Evolutionary conservation across 169 alveolate genomes (phyloP).

Genomic region (Babesia ovata): DNA sequence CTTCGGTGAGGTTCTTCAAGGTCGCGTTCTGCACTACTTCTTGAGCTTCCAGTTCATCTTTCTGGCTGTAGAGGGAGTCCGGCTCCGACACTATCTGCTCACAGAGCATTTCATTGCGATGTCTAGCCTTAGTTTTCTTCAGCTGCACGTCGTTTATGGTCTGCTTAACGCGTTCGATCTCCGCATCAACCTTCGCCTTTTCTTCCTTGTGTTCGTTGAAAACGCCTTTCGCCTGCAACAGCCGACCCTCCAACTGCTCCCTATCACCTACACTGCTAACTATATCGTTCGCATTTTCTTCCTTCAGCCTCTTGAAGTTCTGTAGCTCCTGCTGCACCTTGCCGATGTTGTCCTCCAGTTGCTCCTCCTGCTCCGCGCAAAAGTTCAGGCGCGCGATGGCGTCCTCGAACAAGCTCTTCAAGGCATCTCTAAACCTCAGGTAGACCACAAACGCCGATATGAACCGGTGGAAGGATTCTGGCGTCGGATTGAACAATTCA

Average conservation of each 20-base stretch:
- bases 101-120: conserved; percentile 23
- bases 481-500: conserved; percentile 63
- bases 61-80: conserved; percentile 24
- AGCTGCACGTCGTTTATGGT: conserved; percentile 45
- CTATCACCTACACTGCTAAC: conserved; percentile 5
- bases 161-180: conserved; percentile 21
- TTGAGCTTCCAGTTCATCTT: conserved; percentile 35
- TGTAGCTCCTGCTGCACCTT: conserved; percentile 26
- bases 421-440: conserved; percentile 57
- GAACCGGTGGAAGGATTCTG: conserved; percentile 46
- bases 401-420: conserved; percentile 47
- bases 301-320: conserved; percentile 30
- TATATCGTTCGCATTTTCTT: conserved; percentile 26
- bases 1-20: conserved; percentile 15
- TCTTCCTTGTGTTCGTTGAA: conserved; percentile 51
- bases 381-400: conserved; percentile 36
- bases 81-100: conserved; percentile 52
- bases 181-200: conserved; percentile 47
- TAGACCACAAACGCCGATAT: conserved; percentile 59
- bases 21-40: conserved; percentile 7
- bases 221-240: conserved; percentile 44
- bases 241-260: conserved; percentile 32
- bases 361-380: conserved; percentile 52
- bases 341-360: conserved; percentile 28
- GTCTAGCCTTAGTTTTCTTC: conserved; percentile 41